These are phyloP conservation scores for Backusella macrospora DNA, from an alignment of 192 early-diverging fungal species.

Conservation along the genomic window DNA sequence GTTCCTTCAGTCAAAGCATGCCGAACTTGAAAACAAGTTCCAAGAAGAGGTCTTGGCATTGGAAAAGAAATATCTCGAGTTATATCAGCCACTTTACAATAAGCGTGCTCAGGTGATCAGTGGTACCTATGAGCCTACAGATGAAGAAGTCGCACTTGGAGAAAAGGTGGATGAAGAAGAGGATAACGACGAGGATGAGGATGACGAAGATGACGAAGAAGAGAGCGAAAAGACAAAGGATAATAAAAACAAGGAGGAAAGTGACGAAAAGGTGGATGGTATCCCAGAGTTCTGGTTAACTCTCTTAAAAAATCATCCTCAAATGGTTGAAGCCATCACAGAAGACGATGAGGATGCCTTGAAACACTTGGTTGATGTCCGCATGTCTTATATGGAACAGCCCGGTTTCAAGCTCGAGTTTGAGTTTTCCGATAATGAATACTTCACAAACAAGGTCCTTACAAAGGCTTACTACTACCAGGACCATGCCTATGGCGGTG, in stretches of 20 bases:
- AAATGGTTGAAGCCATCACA: constrained; percentile 84
- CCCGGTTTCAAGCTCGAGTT: constrained; percentile 97
- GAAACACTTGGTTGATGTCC: constrained; percentile 89
- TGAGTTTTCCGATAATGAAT: constrained; percentile 86
- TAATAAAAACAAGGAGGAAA: constrained; percentile 46
- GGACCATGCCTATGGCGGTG: constrained; percentile 80
- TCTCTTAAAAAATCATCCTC: constrained; percentile 82
- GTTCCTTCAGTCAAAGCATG: constrained; percentile 87
- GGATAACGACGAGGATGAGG: constrained; percentile 55
- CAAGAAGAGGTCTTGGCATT: constrained; percentile 91
- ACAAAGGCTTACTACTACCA: constrained; percentile 94
- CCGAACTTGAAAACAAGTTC: constrained; percentile 84
- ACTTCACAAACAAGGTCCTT: constrained; percentile 85
- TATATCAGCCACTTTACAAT: constrained; percentile 90
- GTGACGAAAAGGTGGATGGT: constrained; percentile 58
- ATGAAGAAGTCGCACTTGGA: constrained; percentile 73
- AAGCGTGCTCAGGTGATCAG: constrained; percentile 80
- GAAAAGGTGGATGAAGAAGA: constrained; percentile 46
- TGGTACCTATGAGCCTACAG: constrained; percentile 88
- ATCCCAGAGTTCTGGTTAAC: constrained; percentile 98
- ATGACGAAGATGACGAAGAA: constrained; percentile 54
- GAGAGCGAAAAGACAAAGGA: constrained; percentile 42
- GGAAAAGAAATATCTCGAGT: constrained; percentile 93
- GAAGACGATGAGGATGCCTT: constrained; percentile 89
- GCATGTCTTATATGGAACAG: constrained; percentile 80